Evolutionary conservation across 2,329 filamentous ascomycete species (phyloP), one percentile per base, ranked within the genome.

Genomic region (Aspergillus tamarii): DNA sequence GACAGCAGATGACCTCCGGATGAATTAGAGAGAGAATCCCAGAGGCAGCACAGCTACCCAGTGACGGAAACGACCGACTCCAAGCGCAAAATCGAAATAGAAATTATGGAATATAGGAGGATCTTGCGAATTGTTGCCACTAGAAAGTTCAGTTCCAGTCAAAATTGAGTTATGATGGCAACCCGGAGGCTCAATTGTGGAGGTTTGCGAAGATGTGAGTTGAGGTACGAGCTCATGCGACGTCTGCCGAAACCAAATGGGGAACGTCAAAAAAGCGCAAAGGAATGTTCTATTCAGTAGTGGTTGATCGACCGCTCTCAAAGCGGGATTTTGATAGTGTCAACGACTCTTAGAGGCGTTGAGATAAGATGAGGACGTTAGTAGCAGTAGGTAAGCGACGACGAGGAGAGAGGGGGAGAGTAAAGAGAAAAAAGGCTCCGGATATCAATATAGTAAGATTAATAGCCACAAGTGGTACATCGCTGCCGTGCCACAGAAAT

Each of bases 401-500:
- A 57, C 36, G 61, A 57, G 39, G 36, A 59, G 57, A 50, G 50
- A 23, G 62, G 43, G 53, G 52, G 50, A 59, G 50, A 32, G 48
- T 43, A 59, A 60, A 56, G 60, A 59, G 21, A 28, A 54, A 56
- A 59, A 45, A 60, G 36, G 23, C 16, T 46, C 58, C 30, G 57
- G 53, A 26, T 59, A 41, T 56, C 58, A 60, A 61, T 55, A 55
- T 55, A 55, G 34, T 55, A 36, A 39, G 32, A 55, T 39, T 55
- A 55, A 36, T 39, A 54, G 32, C 52, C n/a, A 60, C 60, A 61
- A 52, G 66, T 66, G 62, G 61, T 61, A 65, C 64, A 68, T 69
- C 57, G 65, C 65, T 67, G 61, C 64, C 66, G 68, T 70, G 64
- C 63, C 68, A 70, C 67, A 53, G 50, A 48, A 60, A 54, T 19